phyloP scores from a whole-genome alignment of 2,329 filamentous ascomycete species.

The Stachybotrys chartarum region DNA sequence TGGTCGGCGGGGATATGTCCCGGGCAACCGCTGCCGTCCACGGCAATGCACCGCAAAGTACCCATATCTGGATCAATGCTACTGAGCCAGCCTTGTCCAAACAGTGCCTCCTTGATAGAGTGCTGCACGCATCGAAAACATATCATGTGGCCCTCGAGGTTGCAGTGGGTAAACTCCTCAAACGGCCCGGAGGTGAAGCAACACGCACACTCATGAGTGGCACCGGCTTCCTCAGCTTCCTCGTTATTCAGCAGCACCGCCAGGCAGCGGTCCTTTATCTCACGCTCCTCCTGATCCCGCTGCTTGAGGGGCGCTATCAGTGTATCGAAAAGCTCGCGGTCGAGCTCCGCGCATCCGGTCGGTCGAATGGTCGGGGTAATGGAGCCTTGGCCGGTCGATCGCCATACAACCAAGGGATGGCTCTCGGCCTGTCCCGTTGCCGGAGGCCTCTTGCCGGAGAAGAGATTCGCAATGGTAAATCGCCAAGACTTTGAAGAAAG shows the following conservation, averaged over 20 bases:
- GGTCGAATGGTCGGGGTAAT: conserved; percentile 54
- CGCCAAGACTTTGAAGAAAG: conserved; percentile 72
- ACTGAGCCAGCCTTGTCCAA: conserved; percentile 85
- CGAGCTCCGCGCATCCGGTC: conserved; percentile 59
- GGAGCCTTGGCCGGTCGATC: conserved; percentile 45
- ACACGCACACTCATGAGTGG: conserved; percentile 66
- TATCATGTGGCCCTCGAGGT: conserved; percentile 60
- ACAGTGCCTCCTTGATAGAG: conserved; percentile 78
- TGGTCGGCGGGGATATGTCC: conserved; percentile 66
- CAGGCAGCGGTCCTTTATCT: conserved; percentile 43
- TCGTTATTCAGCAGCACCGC: conserved; percentile 48
- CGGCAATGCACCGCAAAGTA: conserved; percentile 77
- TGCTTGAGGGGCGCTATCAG: conserved; percentile 47
- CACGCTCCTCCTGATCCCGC: conserved; percentile 33
- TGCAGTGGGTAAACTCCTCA: conserved; percentile 69
- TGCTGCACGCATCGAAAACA: conserved; percentile 79
- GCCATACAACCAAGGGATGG: conserved; percentile 58
- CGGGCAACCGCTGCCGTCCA: conserved; percentile 60
- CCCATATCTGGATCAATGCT: conserved; percentile 67
- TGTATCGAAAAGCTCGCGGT: conserved; percentile 52
- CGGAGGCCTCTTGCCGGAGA: conserved; percentile 56
- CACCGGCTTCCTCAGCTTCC: conserved; percentile 50
- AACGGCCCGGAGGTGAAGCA: conserved; percentile 67
- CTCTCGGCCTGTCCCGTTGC: conserved; percentile 46
- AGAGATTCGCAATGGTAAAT: conserved; percentile 63